Base-by-base conservation (phyloP, 148 eudicot genomes). In the Persicaria maculosa region DNA sequence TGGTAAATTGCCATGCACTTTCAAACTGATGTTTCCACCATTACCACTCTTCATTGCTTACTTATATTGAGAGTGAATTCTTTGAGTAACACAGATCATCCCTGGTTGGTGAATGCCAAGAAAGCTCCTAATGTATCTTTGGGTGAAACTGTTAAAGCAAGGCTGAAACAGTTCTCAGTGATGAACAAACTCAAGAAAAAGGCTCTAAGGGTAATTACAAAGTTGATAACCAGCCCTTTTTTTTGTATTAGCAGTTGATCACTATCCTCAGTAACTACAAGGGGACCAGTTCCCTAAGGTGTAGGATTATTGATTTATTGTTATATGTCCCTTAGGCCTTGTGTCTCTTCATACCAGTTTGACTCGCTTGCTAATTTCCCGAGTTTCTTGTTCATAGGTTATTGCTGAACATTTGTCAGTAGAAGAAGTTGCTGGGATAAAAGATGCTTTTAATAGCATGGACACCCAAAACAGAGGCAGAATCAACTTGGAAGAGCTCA, bases 151-250 rank as follows among this genome's bases (percentile, higher is more conserved):
- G 97, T 91, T 75, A 89, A 89, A 89, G 89, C 97, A 77, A 86
- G 93, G 81, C 81, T 91, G 71, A 91, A 91, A 64, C 97, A 91
- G 61, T 91, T 91, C 74, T 86, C 93, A 72, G 90, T 91, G 76
- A 91, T 91, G 97, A 91, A 91, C 85, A 91, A 91, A 83, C 93
- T 91, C 79, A 91, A 91, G 80, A 91, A 91, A 81, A 89, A 85
- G 76, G 97, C 97, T 75, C 75, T 91, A 58, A 80, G 83, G 97
- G 93, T 88, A 76, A 40, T 78, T 31, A 40, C 14, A 40, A 16
- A 52, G 2, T 52, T 2, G 2, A 52, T 52, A 9, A 52, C 57
- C 57, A 52, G 8, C 48, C 70, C 4, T 16, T 68, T 14, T 64
- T 40, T 40, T 19, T 19, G 65, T 22, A 72, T 20, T n/a, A 65